Percentiles rank a stretch among this genome's conserved stretches.
phyloP scores from a whole-genome alignment of 2,329 filamentous ascomycete genomes.

The Kalmusia sp. region DNA sequence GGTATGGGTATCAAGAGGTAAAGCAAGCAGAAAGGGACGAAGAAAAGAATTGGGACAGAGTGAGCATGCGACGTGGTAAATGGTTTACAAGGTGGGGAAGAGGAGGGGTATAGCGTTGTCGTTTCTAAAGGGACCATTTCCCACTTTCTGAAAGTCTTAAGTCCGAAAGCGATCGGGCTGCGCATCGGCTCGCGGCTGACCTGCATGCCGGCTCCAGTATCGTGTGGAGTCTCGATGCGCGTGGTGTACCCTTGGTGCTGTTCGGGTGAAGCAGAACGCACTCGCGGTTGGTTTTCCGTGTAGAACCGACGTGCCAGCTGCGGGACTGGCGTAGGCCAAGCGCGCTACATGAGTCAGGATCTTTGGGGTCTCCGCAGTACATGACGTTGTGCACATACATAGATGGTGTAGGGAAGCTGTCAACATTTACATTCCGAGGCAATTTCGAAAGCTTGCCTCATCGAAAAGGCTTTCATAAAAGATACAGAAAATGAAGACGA shows the following conservation, averaged over 20 bases:
- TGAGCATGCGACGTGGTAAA: background rate
- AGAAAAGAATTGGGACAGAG: slow-evolving; percentile 1
- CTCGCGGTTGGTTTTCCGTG: slow-evolving; percentile 38
- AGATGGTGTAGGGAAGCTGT: background rate
- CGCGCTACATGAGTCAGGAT: slow-evolving; percentile 19
- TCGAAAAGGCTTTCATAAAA: no score
- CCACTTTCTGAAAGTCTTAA: slow-evolving; percentile 15
- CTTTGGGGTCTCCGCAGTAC: slow-evolving; percentile 6
- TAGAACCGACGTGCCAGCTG: slow-evolving; percentile 6
- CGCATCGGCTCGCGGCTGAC: slow-evolving; percentile 10
- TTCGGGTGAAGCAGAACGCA: slow-evolving; percentile 16
- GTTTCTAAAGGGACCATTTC: slow-evolving; percentile 10
- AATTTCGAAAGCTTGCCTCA: background rate
- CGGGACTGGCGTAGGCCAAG: slow-evolving; percentile 6
- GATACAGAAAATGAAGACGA: no score
- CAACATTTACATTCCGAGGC: background rate
- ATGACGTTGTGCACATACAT: slow-evolving; percentile 7
- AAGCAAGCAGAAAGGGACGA: background rate
- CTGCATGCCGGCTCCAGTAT: background rate
- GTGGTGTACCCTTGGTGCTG: background rate
- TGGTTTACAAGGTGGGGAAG: slow-evolving; percentile 13
- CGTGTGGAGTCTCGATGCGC: slow-evolving; percentile 1
- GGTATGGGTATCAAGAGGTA: slow-evolving; percentile 9
- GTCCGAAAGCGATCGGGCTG: slow-evolving; percentile 6
- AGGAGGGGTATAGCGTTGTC: slow-evolving; percentile 21